Percentiles rank a stretch among this genome's conserved stretches.
These are phyloP conservation scores for Cucurbitaria berberidis DNA, from an alignment of 2,329 filamentous ascomycete genomes.

Conservation along the genomic window DNA sequence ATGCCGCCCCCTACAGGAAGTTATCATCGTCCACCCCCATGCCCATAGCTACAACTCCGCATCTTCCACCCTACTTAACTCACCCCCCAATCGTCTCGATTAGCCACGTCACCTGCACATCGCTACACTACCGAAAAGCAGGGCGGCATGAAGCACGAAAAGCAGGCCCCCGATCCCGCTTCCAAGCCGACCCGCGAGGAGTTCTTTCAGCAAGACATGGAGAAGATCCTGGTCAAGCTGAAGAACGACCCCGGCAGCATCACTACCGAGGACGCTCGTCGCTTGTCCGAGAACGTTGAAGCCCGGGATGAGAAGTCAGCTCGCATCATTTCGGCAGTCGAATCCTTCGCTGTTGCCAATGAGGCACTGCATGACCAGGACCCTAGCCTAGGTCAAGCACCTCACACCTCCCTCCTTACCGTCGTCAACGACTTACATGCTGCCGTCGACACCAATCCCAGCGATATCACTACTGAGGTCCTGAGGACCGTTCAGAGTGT, in stretches of 20 bases:
- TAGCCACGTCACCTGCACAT: conserved; percentile 1
- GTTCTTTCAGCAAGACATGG: conserved; percentile 2
- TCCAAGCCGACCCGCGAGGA: background rate
- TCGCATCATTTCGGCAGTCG: conserved; percentile 38
- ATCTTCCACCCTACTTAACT: background rate
- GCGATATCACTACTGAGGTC: conserved; percentile 33
- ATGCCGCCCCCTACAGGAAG: background rate
- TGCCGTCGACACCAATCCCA: conserved; percentile 31
- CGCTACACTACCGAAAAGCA: conserved; percentile 1
- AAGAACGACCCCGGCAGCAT: conserved; percentile 31
- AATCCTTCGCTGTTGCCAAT: conserved; percentile 32
- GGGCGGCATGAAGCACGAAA: conserved; percentile 5
- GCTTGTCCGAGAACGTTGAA: conserved; percentile 35
- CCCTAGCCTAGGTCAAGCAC: conserved; percentile 14
- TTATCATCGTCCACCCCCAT: too few relatives aligned
- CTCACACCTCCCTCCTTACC: conserved; percentile 28
- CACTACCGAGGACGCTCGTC: conserved; percentile 40
- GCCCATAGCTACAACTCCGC: background rate
- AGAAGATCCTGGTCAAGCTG: conserved; percentile 25
- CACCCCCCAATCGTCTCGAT: background rate
- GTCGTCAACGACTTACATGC: conserved; percentile 36
- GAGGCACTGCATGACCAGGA: conserved; percentile 24
- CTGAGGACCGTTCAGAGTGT: conserved; percentile 33
- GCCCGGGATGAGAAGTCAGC: conserved; percentile 28
- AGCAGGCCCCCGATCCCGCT: background rate